Conservation (phyloP, 2,329 filamentous ascomycete species). For the Falciphora oryzae region DNA sequence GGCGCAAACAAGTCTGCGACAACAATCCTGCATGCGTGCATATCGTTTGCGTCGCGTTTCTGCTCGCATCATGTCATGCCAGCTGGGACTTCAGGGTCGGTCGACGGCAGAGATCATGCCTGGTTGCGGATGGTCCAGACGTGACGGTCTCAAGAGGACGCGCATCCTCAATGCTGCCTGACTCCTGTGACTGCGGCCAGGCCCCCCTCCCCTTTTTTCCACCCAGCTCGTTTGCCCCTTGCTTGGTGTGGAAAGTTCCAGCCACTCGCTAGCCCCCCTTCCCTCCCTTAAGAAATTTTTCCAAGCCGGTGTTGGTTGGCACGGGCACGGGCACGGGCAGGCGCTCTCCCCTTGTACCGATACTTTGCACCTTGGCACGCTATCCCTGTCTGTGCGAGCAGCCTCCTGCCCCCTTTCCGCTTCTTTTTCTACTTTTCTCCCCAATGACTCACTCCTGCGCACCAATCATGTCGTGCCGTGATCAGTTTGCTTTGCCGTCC, state of each 20-base stretch:
- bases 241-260: constrained; percentile 1
- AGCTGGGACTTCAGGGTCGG: background rate
- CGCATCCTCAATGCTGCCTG: constrained; percentile 6
- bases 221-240: background rate
- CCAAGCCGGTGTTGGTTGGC: background rate
- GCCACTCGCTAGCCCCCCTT: background rate
- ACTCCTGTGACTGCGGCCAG: background rate
- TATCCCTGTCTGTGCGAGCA: constrained; percentile 5
- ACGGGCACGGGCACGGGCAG: constrained; percentile 1
- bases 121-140: background rate
- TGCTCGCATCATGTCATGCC: background rate
- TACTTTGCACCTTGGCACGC: constrained; percentile 1
- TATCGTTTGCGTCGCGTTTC: background rate
- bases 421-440: constrained; percentile 3
- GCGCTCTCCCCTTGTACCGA: background rate
- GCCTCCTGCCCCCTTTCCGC: constrained; percentile 1
- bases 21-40: background rate
- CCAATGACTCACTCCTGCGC: constrained; percentile 5
- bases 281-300: background rate
- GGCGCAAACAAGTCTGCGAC: background rate
- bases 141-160: constrained; percentile 1
- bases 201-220: background rate
- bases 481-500: background rate
- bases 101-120: background rate
- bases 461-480: background rate